Base-by-base conservation (phyloP, 2,329 filamentous ascomycete genomes). In the Alternaria sp. region DNA sequence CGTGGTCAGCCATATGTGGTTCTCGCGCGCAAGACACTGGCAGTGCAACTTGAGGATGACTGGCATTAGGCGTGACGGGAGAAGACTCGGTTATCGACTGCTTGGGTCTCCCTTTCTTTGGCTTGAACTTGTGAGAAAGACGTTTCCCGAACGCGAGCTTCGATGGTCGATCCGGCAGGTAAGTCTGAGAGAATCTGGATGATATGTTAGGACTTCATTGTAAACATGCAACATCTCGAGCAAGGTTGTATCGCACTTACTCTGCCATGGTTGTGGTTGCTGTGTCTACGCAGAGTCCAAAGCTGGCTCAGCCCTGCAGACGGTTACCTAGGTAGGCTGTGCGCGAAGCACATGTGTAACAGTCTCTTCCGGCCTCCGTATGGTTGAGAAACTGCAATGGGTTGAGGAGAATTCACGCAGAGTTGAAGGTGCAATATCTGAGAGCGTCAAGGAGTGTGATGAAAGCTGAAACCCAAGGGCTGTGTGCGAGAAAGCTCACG, bases 101-200 rank as follows among this genome's bases (percentile, higher is more conserved):
- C 26, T 55, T 55, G 28, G 15, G 7, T 28, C 19, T 55, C 6
- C 30, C 43, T 36, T n/a, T 49, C 7, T 40, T 40, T 17, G 40
- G 17, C n/a, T 17, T 46, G 17, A 52, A 40, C 11, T 45, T 62
- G 15, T 40, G 21, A 4, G 21, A 28, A 23, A 62, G 6, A 5
- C 59, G 52, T 44, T 63, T 61, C 9, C 45, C 30, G 40, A 64
- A 50, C 13, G 26, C 32, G 26, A 57, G 26, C 44, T 61, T 58
- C 11, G 49, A 54, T 15, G 64, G 59, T 28, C 46, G 56, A 15
- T 54, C 54, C 23, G 57, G 66, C 23, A 65, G 59, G 32, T 67
- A 40, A 21, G 56, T 15, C 17, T 59, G 49, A 46, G 57, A 65
- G 56, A 21, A 32, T 9, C 59, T 61, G 28, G 17, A 44, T n/a